Percentiles rank a stretch among this genome's conserved stretches.
Conservation (phyloP, 805 yeast species). For the Lipomyces lipofer region DNA sequence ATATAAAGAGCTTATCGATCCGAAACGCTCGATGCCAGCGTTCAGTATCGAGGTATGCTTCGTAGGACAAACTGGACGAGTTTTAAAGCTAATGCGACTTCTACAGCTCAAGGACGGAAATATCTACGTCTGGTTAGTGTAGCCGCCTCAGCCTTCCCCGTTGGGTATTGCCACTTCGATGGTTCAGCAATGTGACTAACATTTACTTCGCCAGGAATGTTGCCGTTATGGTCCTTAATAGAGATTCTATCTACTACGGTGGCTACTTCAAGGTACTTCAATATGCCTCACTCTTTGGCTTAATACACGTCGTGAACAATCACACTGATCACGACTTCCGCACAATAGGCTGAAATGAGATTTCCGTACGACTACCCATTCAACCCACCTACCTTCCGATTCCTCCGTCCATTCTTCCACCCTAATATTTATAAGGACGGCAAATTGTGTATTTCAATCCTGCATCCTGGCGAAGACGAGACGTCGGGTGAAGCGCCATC, state of each 20-base stretch:
- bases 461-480: slow-evolving; percentile 89
- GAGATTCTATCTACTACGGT: slow-evolving; percentile 88
- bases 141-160: background rate
- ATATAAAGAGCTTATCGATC: slow-evolving; percentile 89
- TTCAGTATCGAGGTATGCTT: slow-evolving; percentile 59
- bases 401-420: slow-evolving; percentile 90
- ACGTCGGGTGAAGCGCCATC: slow-evolving; percentile 56
- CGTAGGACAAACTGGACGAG: background rate
- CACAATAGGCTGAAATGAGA: slow-evolving; percentile 84
- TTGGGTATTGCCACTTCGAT: background rate
- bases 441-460: slow-evolving; percentile 84
- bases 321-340: too few relatives aligned
- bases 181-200: slow-evolving; percentile 1
- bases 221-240: slow-evolving; percentile 87
- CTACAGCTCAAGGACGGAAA: slow-evolving; percentile 57
- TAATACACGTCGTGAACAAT: too few relatives aligned
- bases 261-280: slow-evolving; percentile 69
- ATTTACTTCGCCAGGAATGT: slow-evolving; percentile 56
- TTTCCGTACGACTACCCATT: slow-evolving; percentile 91
- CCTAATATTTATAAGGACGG: slow-evolving; percentile 96
- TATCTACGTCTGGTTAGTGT: slow-evolving; percentile 51
- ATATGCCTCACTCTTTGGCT: background rate
- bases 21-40: slow-evolving; percentile 73
- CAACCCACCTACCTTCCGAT: slow-evolving; percentile 88
- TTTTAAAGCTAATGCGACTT: background rate